Evolutionary conservation across 192 early-diverging fungal species (phyloP), one percentile per base, ranked within the genome.

Genomic region (Irineochytrium annulatum): DNA sequence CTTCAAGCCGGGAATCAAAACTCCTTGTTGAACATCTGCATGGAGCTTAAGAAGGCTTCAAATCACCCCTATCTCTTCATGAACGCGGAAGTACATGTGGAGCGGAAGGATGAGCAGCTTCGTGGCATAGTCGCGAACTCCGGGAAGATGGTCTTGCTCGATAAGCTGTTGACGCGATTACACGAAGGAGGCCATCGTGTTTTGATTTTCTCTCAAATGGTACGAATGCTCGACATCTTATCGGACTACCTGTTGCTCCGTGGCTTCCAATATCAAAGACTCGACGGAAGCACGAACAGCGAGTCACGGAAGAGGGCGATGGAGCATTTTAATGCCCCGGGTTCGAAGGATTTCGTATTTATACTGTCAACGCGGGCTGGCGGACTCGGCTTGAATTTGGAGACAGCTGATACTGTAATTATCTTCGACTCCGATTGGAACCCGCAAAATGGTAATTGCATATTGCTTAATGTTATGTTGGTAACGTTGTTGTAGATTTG

Each of bases 201-300:
- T 3, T 75, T 99, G 52, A 97, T 99, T 46, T 99, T 98, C 67
- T 97, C 93, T 17, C 97, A 99, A 67, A 90, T 98, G 88, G 94
- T 97, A 60, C 84, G 85, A 55, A 88, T 99, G 89, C 77, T 99
- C 59, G 93, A 99, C 63, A 96, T 98, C 67, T 65, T 99, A 62
- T 84, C 89, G 0, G 97, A 99, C 52, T 99, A 99, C 76, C 70
- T 99, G 73, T 76, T 78, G 3, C 73, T 93, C 26, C 85, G 92
- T 20, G 90, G 91, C 0, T 90, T 91, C 59, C 83, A 86, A 11
- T 91, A 89, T 70, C 97, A 98, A 73, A 82, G 97, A 29, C 71
- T 99, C 59, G 97, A 99, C 58, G 97, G 97, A 0, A 89, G 89
- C 34, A 87, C 92, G 49, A 77, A 78, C 4, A 88, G 90, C 0